Conservation (phyloP, 1,284 basidiomycete genomes). For the Calocybe gambosa region DNA sequence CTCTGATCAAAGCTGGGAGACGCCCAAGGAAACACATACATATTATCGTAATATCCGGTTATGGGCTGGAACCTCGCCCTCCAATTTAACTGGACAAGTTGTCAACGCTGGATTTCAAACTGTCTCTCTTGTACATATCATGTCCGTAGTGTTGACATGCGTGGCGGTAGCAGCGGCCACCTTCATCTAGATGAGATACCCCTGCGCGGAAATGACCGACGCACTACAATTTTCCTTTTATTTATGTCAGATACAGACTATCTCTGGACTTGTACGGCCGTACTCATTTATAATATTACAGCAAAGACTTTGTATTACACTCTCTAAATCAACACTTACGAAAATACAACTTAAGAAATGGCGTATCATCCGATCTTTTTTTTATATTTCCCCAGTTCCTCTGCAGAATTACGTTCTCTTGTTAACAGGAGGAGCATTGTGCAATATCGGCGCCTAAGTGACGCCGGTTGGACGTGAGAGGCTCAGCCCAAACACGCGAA, state of each 20-base stretch:
- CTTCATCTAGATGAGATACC: background rate
- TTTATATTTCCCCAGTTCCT: no score
- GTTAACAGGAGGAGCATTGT: no score
- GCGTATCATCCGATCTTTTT: no score
- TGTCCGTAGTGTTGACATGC: background rate
- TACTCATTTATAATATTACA: no score
- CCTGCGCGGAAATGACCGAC: no score
- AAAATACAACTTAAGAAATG: no score
- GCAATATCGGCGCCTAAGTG: no score
- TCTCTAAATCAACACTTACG: no score
- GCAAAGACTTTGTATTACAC: no score
- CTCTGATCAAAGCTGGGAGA: constrained; percentile 58
- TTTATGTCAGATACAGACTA: background rate
- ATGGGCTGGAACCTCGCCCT: constrained; percentile 42
- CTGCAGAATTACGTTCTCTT: no score
- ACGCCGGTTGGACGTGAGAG: no score
- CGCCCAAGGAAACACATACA: constrained; percentile 52
- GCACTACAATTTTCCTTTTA: background rate
- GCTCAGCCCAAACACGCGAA: no score
- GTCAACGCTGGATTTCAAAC: constrained; percentile 23
- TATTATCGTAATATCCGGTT: constrained; percentile 66
- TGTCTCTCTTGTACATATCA: background rate
- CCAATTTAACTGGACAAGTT: constrained; percentile 36
- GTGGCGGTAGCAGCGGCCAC: background rate
- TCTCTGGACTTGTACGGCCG: background rate